Evolutionary conservation across 768 basidiomycete genomes (phyloP).

Genomic region (Lentinula sp.): DNA sequence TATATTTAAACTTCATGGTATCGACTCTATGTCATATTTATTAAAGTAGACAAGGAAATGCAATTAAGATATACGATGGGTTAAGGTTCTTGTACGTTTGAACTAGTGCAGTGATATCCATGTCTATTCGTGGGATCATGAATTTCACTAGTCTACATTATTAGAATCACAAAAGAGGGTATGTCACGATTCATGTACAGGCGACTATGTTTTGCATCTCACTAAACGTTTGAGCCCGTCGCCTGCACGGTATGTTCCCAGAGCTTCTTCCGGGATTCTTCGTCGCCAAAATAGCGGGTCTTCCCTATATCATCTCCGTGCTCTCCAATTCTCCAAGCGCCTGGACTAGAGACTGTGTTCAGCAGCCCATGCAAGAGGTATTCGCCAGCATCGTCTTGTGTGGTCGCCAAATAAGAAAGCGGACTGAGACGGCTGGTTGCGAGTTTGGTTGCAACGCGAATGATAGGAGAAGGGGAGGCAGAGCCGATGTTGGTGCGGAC

Average conservation of each 20-base stretch:
- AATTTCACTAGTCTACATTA: no score
- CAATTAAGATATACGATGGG: no score
- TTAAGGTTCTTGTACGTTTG: no score
- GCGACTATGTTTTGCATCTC: neutral
- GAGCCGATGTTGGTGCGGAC: neutral
- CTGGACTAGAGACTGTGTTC: neutral
- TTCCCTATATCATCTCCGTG: slow-evolving; percentile 26
- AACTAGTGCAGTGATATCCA: no score
- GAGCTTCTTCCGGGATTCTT: slow-evolving; percentile 29
- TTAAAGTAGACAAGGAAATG: no score
- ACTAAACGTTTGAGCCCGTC: neutral
- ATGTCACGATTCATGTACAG: no score
- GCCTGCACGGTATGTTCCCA: slow-evolving; percentile 28
- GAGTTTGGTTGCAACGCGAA: neutral
- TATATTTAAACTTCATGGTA: no score
- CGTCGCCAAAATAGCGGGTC: slow-evolving; percentile 26
- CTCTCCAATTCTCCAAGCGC: slow-evolving; percentile 19
- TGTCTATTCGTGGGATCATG: no score
- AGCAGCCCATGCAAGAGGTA: neutral
- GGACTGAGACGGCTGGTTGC: neutral
- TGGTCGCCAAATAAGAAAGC: neutral
- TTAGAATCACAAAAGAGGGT: no score
- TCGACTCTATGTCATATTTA: no score
- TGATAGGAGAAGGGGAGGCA: neutral
- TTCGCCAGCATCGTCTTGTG: neutral